phyloP scores from a whole-genome alignment of 1,284 basidiomycete genomes.

The Boletus semigastroideus region DNA sequence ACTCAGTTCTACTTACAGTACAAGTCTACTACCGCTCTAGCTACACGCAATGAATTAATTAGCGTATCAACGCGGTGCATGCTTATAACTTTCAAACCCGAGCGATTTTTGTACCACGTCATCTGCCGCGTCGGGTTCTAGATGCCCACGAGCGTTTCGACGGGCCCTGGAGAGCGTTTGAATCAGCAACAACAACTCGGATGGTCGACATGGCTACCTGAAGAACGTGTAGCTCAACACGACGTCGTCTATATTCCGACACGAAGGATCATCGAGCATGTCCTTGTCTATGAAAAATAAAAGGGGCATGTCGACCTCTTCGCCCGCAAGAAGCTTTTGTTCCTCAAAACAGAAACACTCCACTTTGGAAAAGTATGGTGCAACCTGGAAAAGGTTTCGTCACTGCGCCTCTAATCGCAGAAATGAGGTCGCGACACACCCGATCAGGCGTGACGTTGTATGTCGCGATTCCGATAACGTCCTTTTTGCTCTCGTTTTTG shows the following conservation, averaged over 20 bases:
- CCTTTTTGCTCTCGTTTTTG: conserved; percentile 80
- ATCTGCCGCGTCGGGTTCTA: conserved; percentile 85
- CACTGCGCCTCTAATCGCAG: neutral
- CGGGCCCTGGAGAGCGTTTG: conserved; percentile 55
- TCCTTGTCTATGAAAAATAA: conserved; percentile 99
- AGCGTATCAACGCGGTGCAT: conserved; percentile 32
- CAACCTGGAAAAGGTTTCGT: conserved; percentile 57
- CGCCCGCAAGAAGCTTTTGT: conserved; percentile 91
- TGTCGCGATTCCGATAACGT: conserved; percentile 98
- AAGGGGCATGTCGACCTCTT: conserved; percentile 97
- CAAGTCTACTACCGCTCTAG: neutral
- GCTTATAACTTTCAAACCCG: conserved; percentile 70
- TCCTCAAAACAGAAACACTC: conserved; percentile 99
- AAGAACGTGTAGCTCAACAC: conserved; percentile 98
- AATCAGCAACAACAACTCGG: neutral
- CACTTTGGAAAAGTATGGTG: conserved; percentile 98
- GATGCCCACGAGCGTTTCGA: conserved; percentile 75
- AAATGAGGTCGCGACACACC: conserved; percentile 47
- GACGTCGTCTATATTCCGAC: conserved; percentile 86
- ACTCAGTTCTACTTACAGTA: too few relatives aligned
- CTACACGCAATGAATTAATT: neutral
- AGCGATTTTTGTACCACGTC: conserved; percentile 74
- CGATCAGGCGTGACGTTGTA: conserved; percentile 95
- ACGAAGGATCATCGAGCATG: conserved; percentile 87
- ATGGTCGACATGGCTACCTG: conserved; percentile 48